Evolutionary conservation across 164 flowering plant species (phyloP), one percentile per base, ranked within the genome.

Genomic region (Aristolochia fimbriata): DNA sequence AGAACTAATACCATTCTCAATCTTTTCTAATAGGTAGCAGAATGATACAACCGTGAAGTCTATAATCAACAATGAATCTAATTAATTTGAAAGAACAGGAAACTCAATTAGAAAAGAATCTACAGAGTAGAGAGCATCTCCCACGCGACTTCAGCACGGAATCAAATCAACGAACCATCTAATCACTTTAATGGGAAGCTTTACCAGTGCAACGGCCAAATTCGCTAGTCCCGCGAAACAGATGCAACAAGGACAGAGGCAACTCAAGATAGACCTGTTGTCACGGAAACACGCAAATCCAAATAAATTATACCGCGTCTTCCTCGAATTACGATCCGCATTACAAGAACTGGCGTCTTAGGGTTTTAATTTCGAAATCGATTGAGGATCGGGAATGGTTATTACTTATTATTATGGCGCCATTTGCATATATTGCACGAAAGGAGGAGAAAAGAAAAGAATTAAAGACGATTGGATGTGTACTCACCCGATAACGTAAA

Each of bases 221-320:
- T 83, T 82, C 2, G 83, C 84, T 0, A 87, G 61, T n/a, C 76
- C 77, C 4, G 80, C 55, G 30, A 70, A 80, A 62, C 89, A 85
- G 3, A 77, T 58, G 74, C 87, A 87, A 61, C 91, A 85, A 1
- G 91, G 91, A 75, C 87, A 83, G 62, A 83, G 30, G 64, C 88
- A 83, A 71, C 83, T 80, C 74, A 87, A 47, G 23, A 78, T 64
- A 3, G 78, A 27, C 74, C 88, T 85, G 85, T 67, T 25, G 61
- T 52, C 15, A 16, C 30, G 30, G 10, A 54, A 50, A 46, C 21
- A 15, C 20, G 20, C 0, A 46, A 13, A 23, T 43, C 22, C 24
- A 58, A 25, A 4, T 25, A 62, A 61, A 66, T 47, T 5, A 27
- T 27, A 24, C 56, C 33, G 6, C 0, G 47, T 24, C 37, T 22